Evolutionary conservation across 352 stramenopile species (phyloP), one percentile per base, ranked within the genome.

Genomic region (Thalassiosira hispida): DNA sequence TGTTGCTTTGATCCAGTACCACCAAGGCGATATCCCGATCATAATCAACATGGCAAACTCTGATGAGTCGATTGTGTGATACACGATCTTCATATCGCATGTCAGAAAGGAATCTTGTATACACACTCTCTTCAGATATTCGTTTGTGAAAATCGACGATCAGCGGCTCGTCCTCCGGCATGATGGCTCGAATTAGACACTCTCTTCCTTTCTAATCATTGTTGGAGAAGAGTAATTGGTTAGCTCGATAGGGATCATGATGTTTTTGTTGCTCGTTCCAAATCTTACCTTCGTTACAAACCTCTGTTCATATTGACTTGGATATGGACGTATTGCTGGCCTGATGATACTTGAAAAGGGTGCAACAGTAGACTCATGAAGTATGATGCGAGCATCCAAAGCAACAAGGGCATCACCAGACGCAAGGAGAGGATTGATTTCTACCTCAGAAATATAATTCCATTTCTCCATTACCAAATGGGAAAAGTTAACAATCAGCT

Each of bases 351-450:
- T 65, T 31, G 65, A 38, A 47, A 33, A 47, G 14, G n/a, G 14
- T 38, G 29, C 25, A 42, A 59, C 46, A 52, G 53, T 47, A 23
- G 23, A 6, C 5, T n/a, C 14, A 55, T 79, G 62, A 29, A 79
- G 38, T 23, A 79, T 79, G 0, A 81, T 55, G 25, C 73, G 63
- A 14, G 73, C 73, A 67, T 81, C 73, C n/a, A 81, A 31, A 33
- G 73, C 73, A 27, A 81, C 14, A 23, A 76, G 38, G 23, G 47
- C 51, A 42, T 68, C 46, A 22, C 47, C n/a, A 18, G 47, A 60
- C 9, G 47, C 67, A 64, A 83, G 49, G 18, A 83, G 47, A 49
- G 74, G 74, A 61, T 83, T 83, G 51, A 84, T 84, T 46, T 84
- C 76, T 25, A 84, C 55, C 56, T 84, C 76, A 22, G 65, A 55